Base-by-base conservation (phyloP, 2,329 filamentous ascomycete species). In the Aspergillus sp. region DNA sequence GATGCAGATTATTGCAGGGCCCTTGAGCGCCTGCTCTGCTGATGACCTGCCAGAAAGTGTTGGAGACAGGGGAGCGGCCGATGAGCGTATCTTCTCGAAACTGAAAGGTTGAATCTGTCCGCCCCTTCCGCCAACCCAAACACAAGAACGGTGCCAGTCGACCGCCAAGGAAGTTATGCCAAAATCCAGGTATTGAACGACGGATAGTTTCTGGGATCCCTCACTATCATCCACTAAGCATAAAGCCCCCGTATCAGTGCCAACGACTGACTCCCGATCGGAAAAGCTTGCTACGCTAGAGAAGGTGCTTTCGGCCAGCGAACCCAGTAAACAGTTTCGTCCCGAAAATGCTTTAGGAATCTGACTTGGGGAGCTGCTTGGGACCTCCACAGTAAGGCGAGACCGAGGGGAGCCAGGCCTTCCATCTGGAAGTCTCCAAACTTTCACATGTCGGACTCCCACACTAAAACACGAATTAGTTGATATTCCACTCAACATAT, bases 371-470 rank as follows among this genome's bases (percentile, higher is more conserved):
- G 71, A 69, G 71, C 68, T 72, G 68, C 50, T 72, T 65, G 57
- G 59, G 6, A 65, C 64, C 23, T 79, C 78, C n/a, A 63, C 61
- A 64, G 69, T 75, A 71, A 86, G 83, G 64, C 84, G 85, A 70
- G 84, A 76, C 72, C 91, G 91, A 1, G 90, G 89, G 21, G 89
- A 89, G 5, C 79, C 78, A 17, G 82, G 78, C 45, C 72, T 80
- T 59, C 70, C 78, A 25, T 94, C 91, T 38, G 95, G 91, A 10
- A 95, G 84, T 67, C 89, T 89, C 95, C 95, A 99, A 54, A 96
- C 85, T 76, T 97, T 98, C 74, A 97, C 87, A 78, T 97, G 94
- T 25, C 95, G 87, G 55, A 95, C 90, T 13, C 95, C 95, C 23
- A 95, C 86, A 19, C 71, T 73, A 48, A n/a, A 12, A 19, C 17